Conservation (phyloP, 1,284 basidiomycete species). For the Apiotrichum gamsii region DNA sequence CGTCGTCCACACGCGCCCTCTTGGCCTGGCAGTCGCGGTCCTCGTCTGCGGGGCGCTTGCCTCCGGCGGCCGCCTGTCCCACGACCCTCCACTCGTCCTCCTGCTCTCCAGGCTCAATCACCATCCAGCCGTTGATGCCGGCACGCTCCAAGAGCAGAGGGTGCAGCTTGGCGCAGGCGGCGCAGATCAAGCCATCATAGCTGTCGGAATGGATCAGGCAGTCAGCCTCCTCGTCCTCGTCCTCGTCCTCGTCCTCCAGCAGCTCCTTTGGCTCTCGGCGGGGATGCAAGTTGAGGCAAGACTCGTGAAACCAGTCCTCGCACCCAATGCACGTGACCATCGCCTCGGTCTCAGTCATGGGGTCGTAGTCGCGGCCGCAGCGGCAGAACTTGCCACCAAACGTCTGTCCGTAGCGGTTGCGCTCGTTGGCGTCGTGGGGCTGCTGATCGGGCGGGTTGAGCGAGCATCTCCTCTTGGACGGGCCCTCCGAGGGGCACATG, state of each 20-base stretch:
- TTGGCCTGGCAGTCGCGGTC: constrained; percentile 2
- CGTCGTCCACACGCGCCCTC: constrained; percentile 10
- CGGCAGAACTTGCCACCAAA: constrained; percentile 44
- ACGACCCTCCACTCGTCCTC: constrained; percentile 22
- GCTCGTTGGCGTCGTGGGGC: constrained; percentile 29
- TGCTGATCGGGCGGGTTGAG: constrained; percentile 32
- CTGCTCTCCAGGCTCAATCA: constrained; percentile 28
- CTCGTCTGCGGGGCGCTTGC: constrained; percentile 8
- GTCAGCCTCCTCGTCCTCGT: constrained; percentile 35
- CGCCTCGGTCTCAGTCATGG: constrained; percentile 43
- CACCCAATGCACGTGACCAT: constrained; percentile 46
- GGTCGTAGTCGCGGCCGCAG: constrained; percentile 44
- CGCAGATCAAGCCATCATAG: constrained; percentile 45
- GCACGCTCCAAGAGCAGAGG: constrained; percentile 13
- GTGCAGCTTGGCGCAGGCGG: constrained; percentile 22
- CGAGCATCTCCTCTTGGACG: constrained; percentile 20
- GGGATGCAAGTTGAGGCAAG: constrained; percentile 37
- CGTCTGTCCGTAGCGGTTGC: constrained; percentile 39
- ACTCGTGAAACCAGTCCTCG: constrained; percentile 46
- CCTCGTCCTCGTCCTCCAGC: constrained; percentile 16
- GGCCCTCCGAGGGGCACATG: constrained; percentile 8
- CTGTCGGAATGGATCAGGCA: constrained; percentile 39
- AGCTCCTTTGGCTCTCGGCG: constrained; percentile 2
- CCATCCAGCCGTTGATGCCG: constrained; percentile 42
- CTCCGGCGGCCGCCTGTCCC: constrained; percentile 7